Percentiles rank a stretch among this genome's conserved stretches.
Conservation (phyloP, 805 yeast species). For the Kluyveromyces aestuarii region DNA sequence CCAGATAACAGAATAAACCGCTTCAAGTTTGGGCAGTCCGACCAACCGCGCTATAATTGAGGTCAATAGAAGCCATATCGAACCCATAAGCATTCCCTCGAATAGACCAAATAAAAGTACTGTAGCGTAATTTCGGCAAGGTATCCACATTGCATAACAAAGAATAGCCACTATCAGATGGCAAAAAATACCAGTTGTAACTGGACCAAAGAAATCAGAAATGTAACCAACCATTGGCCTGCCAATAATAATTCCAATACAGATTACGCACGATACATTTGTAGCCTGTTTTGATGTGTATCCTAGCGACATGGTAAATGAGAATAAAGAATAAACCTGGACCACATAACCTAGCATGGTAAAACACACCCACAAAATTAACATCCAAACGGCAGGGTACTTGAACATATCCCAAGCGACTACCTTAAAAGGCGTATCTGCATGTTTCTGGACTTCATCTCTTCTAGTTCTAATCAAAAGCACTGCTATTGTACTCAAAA, state of each 20-base stretch:
- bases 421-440: background rate
- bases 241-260: slow-evolving; percentile 47
- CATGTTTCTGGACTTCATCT: background rate
- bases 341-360: slow-evolving; percentile 55
- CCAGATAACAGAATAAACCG: slow-evolving; percentile 48
- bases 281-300: slow-evolving; percentile 47
- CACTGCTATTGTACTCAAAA: background rate
- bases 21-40: slow-evolving; percentile 45
- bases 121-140: slow-evolving; percentile 48
- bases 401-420: background rate
- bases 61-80: slow-evolving; percentile 47
- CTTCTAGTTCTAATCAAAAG: background rate
- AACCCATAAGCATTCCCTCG: slow-evolving; percentile 52
- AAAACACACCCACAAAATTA: slow-evolving; percentile 34
- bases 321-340: slow-evolving; percentile 48
- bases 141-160: slow-evolving; percentile 46
- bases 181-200: slow-evolving; percentile 34
- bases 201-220: slow-evolving; percentile 44
- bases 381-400: slow-evolving; percentile 23
- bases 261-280: slow-evolving; percentile 48
- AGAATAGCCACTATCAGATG: slow-evolving; percentile 34
- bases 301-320: slow-evolving; percentile 53
- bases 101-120: slow-evolving; percentile 43
- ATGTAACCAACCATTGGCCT: slow-evolving; percentile 47
- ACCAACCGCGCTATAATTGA: slow-evolving; percentile 43